Evolutionary conservation across 352 stramenopile genomes (phyloP), one percentile per base, ranked within the genome.

Genomic region (Phytophthora litchii): DNA sequence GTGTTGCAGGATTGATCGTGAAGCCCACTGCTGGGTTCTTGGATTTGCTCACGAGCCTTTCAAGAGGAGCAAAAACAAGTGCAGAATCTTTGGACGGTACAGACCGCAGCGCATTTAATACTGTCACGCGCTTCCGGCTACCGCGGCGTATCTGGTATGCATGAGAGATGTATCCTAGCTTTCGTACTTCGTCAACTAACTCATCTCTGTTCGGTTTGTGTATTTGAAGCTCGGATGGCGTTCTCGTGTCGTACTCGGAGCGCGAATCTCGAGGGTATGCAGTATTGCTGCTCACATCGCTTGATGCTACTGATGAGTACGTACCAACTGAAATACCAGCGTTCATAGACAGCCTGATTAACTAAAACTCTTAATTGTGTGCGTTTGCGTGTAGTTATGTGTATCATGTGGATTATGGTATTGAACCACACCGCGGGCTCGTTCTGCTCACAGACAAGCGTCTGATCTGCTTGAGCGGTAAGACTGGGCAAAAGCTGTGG

Each of bases 371-470:
- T 5, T 27, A 19, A 16, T 54, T 57, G 21, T 51, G 40, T 37
- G 4, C 52, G 21, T 19, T 59, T 60, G 20, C 49, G 51, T 66
- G 27, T 38, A 93, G 83, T 50, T 93, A 93, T 48, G 80, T 94
- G 19, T 94, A 86, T 59, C 86, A 94, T 53, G 70, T 93, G 11
- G 84, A 93, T 60, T 91, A 91, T 46, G 82, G 82, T 9, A 69
- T 88, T 4, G 81, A 90, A 17, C 67, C 76, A 1, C 72, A 81
- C 31, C 80, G 81, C 1, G 85, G 85, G 0, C 70, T 94, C 19
- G 60, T 94, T 27, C 54, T 94, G 60, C 79, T 94, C 23, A 94
- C 86, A 3, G 83, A 94, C 56, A 94, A 94, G 62, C 83, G 86
- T 5, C 73, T 94, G 12, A 73, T 89, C 35, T 94, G 86, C 51